Evolutionary conservation across 768 basidiomycete species (phyloP), one percentile per base, ranked within the genome.

Genomic region (Podaxis sp.): DNA sequence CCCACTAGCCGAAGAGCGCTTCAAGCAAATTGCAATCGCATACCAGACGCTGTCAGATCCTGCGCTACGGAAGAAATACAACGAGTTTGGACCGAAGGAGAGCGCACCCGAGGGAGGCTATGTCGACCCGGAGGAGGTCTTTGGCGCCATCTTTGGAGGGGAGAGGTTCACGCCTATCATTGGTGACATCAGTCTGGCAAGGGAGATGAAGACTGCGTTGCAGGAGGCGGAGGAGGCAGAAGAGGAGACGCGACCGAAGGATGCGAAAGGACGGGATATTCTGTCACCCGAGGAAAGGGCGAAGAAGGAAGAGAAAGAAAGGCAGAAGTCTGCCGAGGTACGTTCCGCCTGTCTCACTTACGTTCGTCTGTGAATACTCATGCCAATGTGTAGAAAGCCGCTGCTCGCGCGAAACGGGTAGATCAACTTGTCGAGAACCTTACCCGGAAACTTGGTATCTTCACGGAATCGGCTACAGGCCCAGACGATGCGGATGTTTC

Each of bases 151-250:
- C 64, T 96, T 96, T 66, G 94, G 94, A 49, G 94, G 94, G 2
- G 93, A 94, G 56, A 77, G 87, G 33, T 96, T 96, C 74, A 75
- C 87, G 49, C 87, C 92, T 2, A 92, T 96, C 70, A 95, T 96
- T 70, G 94, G 94, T 7, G 82, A 89, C 49, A 94, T 96, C 67
- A 91, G 91, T 64, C 77, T 96, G 58, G 94, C 92, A 33, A 82
- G 84, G 68, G 94, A 96, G 69, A 95, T 96, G 94, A 96, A 96
- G 78, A 82, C 89, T 2, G 94, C 93, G 3, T 74, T 96, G 70
- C 94, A 96, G 69, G 93, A 95, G 70, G 93, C 87, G 0, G 90
- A 90, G 40, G 91, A 91, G 55, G 84, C 80, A 0, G 87, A 87
- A 61, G 75, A 71, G 37, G 76, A 75, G 17, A 63, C 80, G 68